Evolutionary conservation across 2,329 filamentous ascomycete species (phyloP), one percentile per base, ranked within the genome.

Genomic region (Aspergillus glaucus): DNA sequence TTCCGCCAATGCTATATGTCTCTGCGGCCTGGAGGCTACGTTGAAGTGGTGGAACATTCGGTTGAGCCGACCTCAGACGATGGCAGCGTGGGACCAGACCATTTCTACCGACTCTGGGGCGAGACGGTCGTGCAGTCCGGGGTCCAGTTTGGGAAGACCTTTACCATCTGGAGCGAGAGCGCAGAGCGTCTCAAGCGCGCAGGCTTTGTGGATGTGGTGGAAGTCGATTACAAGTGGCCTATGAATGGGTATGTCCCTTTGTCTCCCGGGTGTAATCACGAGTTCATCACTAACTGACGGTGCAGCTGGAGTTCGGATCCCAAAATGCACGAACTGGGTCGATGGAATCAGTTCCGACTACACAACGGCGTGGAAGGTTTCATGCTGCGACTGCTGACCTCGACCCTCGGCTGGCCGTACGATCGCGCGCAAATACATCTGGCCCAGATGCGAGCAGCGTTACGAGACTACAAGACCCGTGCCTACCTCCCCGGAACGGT

Each of bases 31-130:
- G 62, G 69, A 14, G 68, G 67, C 24, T 71, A 66, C 57, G 61
- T 72, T 6, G 70, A 73, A 54, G 59, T 67, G n/a, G 66, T 67
- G 37, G 70, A 72, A 45, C 64, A 69, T 39, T 58, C 57, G 28
- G 64, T 69, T 49, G 48, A 53, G 22, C 56, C 56, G 19, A 45
- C 55, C 32, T 50, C 54, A 15, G 57, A 59, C 24, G 57, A 59
- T 40, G 55, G 45, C 2, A 52, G 46, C 12, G 50, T 58, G 44
- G 50, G 42, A 1, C 34, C 50, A 5, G 36, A 51, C 41, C 55
- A 58, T 39, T 59, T 59, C 22, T 56, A 56, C 39, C 46, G 48
- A 2, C 26, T 46, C 3, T 59, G 57, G 57, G 57, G 57, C 2
- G 21, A 54, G 39, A 52, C 46, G 2, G 51, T 55, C 15, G 49